Evolutionary conservation across 306 rosid genomes (phyloP), one percentile per base, ranked within the genome.

Genomic region (Hippophae gyantsensis): DNA sequence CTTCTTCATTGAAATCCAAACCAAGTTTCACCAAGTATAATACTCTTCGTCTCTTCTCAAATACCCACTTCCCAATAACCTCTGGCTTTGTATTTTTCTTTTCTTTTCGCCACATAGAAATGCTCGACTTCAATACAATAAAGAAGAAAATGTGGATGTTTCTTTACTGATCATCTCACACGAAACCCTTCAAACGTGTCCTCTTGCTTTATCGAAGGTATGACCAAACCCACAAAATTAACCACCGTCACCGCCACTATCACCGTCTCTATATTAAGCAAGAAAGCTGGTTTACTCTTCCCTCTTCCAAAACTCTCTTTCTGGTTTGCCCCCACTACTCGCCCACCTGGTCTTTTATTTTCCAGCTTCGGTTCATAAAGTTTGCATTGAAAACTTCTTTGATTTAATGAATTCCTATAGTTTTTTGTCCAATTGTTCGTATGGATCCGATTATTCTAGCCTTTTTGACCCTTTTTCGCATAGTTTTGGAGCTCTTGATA

Each of bases 241-340:
- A 43, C 42, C 56, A 51, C 25, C 13, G 60, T 66, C 54, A 23
- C 47, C 56, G 27, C 45, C 44, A 60, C 45, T 38, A 69, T 52
- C 71, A 63, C 64, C 48, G 68, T 48, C 72, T 48, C 55, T 46
- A 42, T 70, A 25, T 74, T 68, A 14, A 79, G 59, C 61, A 67
- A 66, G 66, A 60, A 63, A 57, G 27, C 72, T 27, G 63, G 58
- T 13, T 69, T 74, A 6, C 72, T 71, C 65, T 71, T 76, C 64
- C 79, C 78, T 61, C 56, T 71, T 14, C 70, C 77, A 13, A 83
- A 69, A 70, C 87, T 81, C 65, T 78, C 87, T 52, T 85, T 88
- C 54, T 82, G 89, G 94, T 85, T 80, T 46, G 80, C 90, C 42
- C 86, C 84, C 6, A 81, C 80, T 0, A 73, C 87, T 66, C 84